Percentiles rank a stretch among this genome's conserved stretches.
Conservation (phyloP, 2,329 filamentous ascomycete genomes). For the Colletotrichum shisoi region DNA sequence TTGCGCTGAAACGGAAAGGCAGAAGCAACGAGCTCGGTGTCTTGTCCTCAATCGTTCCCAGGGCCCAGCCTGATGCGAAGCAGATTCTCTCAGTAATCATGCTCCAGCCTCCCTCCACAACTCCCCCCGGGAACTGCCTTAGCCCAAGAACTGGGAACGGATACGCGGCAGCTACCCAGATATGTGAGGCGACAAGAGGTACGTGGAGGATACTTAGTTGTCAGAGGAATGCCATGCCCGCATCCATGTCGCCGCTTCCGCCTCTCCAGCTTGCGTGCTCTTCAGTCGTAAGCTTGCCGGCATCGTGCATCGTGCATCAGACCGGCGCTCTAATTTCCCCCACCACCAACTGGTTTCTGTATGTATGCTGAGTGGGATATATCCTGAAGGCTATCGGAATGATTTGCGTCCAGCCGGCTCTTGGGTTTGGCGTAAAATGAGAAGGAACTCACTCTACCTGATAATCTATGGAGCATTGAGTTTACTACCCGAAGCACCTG, state of each 20-base stretch:
- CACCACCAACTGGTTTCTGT: not conserved
- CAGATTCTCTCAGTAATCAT: constrained; percentile 27
- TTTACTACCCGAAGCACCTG: too few species aligned
- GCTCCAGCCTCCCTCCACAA: constrained; percentile 17
- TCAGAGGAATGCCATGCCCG: constrained; percentile 8
- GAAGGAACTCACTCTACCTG: not conserved
- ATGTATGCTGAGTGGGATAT: not conserved
- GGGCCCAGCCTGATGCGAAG: constrained; percentile 16
- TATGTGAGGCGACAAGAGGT: not conserved
- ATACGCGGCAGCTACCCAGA: constrained; percentile 27
- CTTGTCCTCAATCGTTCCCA: not conserved
- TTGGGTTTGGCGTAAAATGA: too few species aligned
- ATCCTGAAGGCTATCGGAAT: not conserved
- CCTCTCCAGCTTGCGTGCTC: not conserved
- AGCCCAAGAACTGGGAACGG: constrained; percentile 26
- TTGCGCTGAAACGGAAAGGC: constrained; percentile 17
- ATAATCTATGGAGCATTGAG: not conserved
- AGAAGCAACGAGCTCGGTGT: not conserved
- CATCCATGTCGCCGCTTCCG: not conserved
- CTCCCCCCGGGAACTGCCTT: constrained; percentile 5
- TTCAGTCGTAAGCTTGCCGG: not conserved
- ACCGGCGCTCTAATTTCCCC: too few species aligned
- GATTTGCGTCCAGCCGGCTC: not conserved
- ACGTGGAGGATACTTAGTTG: constrained; percentile 16
- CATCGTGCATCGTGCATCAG: not conserved